phyloP scores from a whole-genome alignment of 2,329 filamentous ascomycete genomes.

The Cephalotrichum gorgonifer region DNA sequence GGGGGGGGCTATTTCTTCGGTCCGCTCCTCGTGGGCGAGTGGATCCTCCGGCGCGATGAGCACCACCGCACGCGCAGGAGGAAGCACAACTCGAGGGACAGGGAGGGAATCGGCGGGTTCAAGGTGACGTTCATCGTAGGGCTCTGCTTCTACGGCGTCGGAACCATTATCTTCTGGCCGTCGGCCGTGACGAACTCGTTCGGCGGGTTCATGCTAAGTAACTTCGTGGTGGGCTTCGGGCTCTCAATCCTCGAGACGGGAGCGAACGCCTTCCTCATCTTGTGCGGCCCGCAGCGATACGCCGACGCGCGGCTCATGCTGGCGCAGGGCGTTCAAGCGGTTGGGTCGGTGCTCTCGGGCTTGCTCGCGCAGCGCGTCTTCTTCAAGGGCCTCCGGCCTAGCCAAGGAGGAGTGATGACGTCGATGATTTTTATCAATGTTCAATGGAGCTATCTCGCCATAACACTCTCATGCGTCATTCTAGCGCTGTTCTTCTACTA shows the following conservation, averaged over 20 bases:
- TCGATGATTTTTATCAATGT: constrained; percentile 55
- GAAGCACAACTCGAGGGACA: constrained; percentile 21
- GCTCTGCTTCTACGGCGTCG: constrained; percentile 61
- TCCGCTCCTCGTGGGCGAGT: constrained; percentile 58
- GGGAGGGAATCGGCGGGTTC: constrained; percentile 52
- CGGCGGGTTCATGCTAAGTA: constrained; percentile 65
- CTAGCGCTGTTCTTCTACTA: constrained; percentile 62
- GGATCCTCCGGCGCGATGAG: constrained; percentile 59
- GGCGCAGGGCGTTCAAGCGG: constrained; percentile 67
- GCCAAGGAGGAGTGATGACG: background rate
- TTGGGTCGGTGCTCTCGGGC: constrained; percentile 62
- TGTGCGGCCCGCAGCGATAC: constrained; percentile 65
- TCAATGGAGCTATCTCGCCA: constrained; percentile 78
- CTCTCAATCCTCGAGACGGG: constrained; percentile 70
- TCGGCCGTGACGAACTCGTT: constrained; percentile 65
- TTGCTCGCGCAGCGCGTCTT: constrained; percentile 65
- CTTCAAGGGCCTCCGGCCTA: constrained; percentile 30
- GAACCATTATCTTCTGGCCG: constrained; percentile 82
- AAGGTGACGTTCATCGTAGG: constrained; percentile 73
- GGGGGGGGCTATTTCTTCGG: constrained; percentile 60
- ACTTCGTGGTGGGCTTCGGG: constrained; percentile 67
- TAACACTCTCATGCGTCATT: constrained; percentile 62
- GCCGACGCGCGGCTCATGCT: constrained; percentile 66
- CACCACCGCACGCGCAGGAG: constrained; percentile 34
- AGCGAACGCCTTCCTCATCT: constrained; percentile 62